A percentile compares a stretch with the other conserved stretches of the same genome.
phyloP scores from a whole-genome alignment of 345 rosid genomes.

The Lepidium sativum region DNA sequence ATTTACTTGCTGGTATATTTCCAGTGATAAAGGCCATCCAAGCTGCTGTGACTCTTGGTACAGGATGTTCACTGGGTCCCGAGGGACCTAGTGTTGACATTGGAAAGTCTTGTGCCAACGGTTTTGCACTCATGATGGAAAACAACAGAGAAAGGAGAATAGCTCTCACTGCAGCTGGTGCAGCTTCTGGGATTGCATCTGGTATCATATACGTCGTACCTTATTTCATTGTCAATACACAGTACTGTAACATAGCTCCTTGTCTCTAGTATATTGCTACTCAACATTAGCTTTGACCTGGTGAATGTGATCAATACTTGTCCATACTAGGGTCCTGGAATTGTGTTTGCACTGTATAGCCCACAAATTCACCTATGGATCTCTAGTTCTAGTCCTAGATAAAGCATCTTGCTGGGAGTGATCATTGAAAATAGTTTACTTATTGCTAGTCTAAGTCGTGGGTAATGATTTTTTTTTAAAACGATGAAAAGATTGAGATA shows the following conservation, averaged over 20 bases:
- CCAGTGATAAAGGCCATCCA: slow-evolving; percentile 88
- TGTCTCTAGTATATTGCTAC: background rate
- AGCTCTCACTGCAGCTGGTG: slow-evolving; percentile 97
- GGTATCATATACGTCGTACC: slow-evolving; percentile 31
- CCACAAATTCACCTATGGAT: background rate
- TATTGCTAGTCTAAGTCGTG: background rate
- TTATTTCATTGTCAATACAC: background rate
- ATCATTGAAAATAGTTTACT: background rate
- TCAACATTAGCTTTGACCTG: background rate
- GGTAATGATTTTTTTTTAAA: background rate
- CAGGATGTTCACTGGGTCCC: slow-evolving; percentile 95
- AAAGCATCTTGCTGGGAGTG: background rate
- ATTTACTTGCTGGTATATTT: slow-evolving; percentile 73
- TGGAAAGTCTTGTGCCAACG: slow-evolving; percentile 93
- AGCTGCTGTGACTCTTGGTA: slow-evolving; percentile 91
- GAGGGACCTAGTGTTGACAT: slow-evolving; percentile 99
- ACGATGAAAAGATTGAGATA: background rate
- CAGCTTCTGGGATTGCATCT: slow-evolving; percentile 96
- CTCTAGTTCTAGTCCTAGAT: background rate
- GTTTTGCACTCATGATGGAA: slow-evolving; percentile 89
- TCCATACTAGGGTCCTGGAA: background rate
- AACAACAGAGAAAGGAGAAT: slow-evolving; percentile 91
- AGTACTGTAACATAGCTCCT: background rate
- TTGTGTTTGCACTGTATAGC: background rate
- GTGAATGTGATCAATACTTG: background rate